Evolutionary conservation across 352 stramenopile species (phyloP).

Genomic region (Phytophthora boehmeriae): DNA sequence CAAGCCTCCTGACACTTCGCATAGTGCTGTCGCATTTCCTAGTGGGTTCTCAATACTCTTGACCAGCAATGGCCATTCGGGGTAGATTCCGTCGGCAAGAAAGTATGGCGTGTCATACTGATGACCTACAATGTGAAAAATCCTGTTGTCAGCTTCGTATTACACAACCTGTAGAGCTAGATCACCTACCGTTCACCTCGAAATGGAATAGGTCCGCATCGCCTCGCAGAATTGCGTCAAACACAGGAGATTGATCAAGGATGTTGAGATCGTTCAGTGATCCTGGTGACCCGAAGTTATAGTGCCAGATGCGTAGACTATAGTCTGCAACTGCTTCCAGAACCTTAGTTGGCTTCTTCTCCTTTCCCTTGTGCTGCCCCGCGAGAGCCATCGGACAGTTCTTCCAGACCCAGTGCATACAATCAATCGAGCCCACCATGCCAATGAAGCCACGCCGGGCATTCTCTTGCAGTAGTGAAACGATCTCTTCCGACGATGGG

Average conservation of each 20-base stretch:
- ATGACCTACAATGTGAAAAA: constrained; percentile 1
- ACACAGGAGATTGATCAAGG: constrained; percentile 16
- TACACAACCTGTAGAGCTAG: neutral
- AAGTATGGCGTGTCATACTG: constrained; percentile 15
- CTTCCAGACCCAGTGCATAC: constrained; percentile 8
- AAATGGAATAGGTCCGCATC: neutral
- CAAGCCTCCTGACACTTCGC: constrained; percentile 13
- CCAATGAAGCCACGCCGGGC: neutral
- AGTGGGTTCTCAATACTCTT: constrained; percentile 13
- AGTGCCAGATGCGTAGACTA: constrained; percentile 23
- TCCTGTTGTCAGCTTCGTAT: neutral
- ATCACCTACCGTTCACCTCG: neutral
- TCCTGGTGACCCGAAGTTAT: constrained; percentile 16
- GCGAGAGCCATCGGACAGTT: constrained; percentile 3
- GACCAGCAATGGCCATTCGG: constrained; percentile 14
- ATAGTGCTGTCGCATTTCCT: constrained; percentile 10
- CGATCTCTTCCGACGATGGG: too few relatives aligned
- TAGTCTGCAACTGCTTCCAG: constrained; percentile 21
- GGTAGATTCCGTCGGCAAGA: constrained; percentile 23
- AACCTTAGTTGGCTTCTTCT: constrained; percentile 21
- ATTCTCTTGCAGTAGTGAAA: too few relatives aligned
- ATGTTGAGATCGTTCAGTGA: constrained; percentile 26
- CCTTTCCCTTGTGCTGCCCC: constrained; percentile 8
- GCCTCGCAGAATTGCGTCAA: constrained; percentile 8
- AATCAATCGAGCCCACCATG: constrained; percentile 9